Percentiles rank a stretch among this genome's conserved stretches.
phyloP scores from a whole-genome alignment of 495 filamentous ascomycete genomes.

The Neurospora sp. region DNA sequence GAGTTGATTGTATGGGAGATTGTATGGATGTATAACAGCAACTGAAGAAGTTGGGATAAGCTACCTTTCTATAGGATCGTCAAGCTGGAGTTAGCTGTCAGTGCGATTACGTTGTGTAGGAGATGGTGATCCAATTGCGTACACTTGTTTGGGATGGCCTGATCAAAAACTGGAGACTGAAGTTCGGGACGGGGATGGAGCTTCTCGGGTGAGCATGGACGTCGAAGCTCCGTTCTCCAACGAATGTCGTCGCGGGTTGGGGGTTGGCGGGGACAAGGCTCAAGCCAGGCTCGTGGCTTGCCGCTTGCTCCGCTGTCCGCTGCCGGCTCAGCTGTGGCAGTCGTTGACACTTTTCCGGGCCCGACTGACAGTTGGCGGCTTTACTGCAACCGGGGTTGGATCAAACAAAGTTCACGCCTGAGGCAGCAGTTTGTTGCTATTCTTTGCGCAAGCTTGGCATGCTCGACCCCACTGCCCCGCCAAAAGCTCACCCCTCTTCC shows the following conservation, averaged over 20 bases:
- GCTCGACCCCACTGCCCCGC: background rate
- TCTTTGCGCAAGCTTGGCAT: background rate
- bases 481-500: background rate
- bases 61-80: background rate
- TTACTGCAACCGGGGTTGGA: background rate
- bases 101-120: background rate
- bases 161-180: constrained; percentile 3
- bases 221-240: background rate
- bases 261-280: background rate
- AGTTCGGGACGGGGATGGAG: background rate
- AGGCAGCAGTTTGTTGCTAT: background rate
- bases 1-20: background rate
- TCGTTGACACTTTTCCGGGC: background rate
- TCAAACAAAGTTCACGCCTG: background rate
- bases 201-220: background rate
- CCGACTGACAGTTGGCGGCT: background rate
- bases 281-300: background rate
- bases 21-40: background rate
- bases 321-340: background rate
- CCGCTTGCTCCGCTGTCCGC: background rate
- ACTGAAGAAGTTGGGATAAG: background rate
- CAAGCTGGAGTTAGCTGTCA: background rate
- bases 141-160: constrained; percentile 5
- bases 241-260: background rate
- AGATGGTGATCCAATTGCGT: constrained; percentile 5